A percentile compares a stretch with the other conserved stretches of the same genome.
phyloP scores from a whole-genome alignment of 352 stramenopile genomes.

The Pythium aristosporum region DNA sequence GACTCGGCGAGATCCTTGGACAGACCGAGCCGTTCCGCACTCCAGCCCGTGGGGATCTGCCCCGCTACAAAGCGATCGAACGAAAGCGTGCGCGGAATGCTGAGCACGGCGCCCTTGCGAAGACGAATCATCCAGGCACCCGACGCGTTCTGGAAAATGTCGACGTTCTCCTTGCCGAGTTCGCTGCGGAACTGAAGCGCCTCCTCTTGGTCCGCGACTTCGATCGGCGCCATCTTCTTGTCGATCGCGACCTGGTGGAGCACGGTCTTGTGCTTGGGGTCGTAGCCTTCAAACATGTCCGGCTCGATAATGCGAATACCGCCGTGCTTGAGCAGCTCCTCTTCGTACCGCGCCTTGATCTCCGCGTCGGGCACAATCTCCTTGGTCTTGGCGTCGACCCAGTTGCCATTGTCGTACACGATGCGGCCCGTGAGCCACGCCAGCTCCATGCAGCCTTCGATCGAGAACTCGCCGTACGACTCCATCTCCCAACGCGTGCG shows the following conservation, averaged over 20 bases:
- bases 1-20: conserved; percentile 79
- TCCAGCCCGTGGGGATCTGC: conserved; percentile 89
- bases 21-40: conserved; percentile 72
- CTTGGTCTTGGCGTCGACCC: conserved; percentile 82
- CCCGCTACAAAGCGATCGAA: conserved; percentile 88
- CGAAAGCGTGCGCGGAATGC: conserved; percentile 71
- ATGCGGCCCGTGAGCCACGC: conserved; percentile 86
- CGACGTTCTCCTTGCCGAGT: conserved; percentile 79
- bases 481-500: conserved; percentile 91
- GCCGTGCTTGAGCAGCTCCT: conserved; percentile 71
- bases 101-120: conserved; percentile 78
- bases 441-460: conserved; percentile 88
- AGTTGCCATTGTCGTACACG: conserved; percentile 77
- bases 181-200: conserved; percentile 79
- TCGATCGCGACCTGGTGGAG: conserved; percentile 87
- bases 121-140: conserved; percentile 86
- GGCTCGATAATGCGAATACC: conserved; percentile 87
- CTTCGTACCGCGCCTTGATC: conserved; percentile 83
- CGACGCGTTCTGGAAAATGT: conserved; percentile 69
- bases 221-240: conserved; percentile 87
- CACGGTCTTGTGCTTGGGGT: conserved; percentile 86
- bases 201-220: conserved; percentile 81
- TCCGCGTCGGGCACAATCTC: conserved; percentile 73
- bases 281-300: conserved; percentile 86
- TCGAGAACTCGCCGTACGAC: conserved; percentile 85